Base-by-base conservation (phyloP, 768 basidiomycete genomes). In the Boletus fagicola region DNA sequence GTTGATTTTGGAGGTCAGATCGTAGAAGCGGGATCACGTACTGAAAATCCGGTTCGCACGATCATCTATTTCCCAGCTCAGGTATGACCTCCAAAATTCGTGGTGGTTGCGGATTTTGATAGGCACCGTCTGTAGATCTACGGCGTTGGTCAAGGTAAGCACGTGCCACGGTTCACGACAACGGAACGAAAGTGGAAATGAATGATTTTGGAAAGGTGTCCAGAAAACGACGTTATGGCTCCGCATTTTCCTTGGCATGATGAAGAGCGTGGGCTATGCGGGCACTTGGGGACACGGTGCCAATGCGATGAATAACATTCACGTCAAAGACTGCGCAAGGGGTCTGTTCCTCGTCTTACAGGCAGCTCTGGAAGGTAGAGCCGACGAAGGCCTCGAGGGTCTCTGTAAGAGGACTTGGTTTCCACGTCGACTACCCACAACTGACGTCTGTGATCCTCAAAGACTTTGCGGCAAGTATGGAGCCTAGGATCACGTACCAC, bases 241-340 rank as follows among this genome's bases (percentile, higher is more conserved):
- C 4, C 74, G 76, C 44, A 57, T 74, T 8, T 80, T 75, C 62
- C 51, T 75, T 35, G 60, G 65, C 42, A 66, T 76, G 55, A 68
- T 65, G 48, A 69, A 72, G 55, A 59, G 65, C 0, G 56, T 67
- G 15, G 75, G 76, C 26, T 67, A 68, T 42, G 72, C 72, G 0
- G 78, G 78, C n/a, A 77, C 77, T 1, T 80, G 75, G 74, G 79
- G 78, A 16, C 61, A 68, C 6, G 78, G 78, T 2, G 62, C 64
- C 38, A 79, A 77, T 39, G 31, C 68, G 11, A 72, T 76, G 68
- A 68, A 67, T 33, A 75, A 70, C 39, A 66, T 77, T 7, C 78
- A 80, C 46, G 74, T 81, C 50, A 73, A 72, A 49, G 79, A 80
- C 51, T 71, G 70, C 9, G 73, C 74, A 0, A 62, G 61, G 46